Conservation (phyloP, 495 filamentous ascomycete species). For the Aspergillus sparsus region DNA sequence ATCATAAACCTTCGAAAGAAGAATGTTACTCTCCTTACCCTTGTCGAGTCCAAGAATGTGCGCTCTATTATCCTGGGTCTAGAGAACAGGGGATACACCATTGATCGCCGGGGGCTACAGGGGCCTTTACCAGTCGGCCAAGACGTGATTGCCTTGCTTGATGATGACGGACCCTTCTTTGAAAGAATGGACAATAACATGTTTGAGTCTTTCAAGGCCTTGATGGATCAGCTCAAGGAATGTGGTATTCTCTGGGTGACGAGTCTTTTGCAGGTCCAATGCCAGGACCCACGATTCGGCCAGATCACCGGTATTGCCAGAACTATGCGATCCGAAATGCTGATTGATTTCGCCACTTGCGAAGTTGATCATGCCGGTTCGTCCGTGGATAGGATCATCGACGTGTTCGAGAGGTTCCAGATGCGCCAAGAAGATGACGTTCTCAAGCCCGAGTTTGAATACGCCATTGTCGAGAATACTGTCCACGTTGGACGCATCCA, state of each 20-base stretch:
- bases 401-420: conserved; percentile 29
- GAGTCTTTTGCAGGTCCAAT: conserved; percentile 31
- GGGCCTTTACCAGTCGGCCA: too few species aligned
- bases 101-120: too few species aligned
- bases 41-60: not conserved
- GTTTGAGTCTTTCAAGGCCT: conserved; percentile 22
- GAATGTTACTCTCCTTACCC: not conserved
- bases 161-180: conserved; percentile 24
- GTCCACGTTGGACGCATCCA: conserved; percentile 31
- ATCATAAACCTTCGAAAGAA: not conserved
- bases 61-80: too few species aligned
- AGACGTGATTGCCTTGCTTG: too few species aligned
- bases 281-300: conserved; percentile 39
- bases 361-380: conserved; percentile 33
- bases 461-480: conserved; percentile 24
- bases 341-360: conserved; percentile 39
- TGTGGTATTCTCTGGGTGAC: conserved; percentile 46
- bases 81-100: too few species aligned
- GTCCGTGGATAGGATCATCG: conserved; percentile 7
- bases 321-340: conserved; percentile 42
- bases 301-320: conserved; percentile 43
- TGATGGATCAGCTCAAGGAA: not conserved
- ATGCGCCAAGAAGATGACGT: conserved; percentile 3
- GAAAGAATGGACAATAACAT: conserved; percentile 24
- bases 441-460: conserved; percentile 45